Conservation (phyloP, 2,329 filamentous ascomycete species). For the Aspergillus transmontanensis region DNA sequence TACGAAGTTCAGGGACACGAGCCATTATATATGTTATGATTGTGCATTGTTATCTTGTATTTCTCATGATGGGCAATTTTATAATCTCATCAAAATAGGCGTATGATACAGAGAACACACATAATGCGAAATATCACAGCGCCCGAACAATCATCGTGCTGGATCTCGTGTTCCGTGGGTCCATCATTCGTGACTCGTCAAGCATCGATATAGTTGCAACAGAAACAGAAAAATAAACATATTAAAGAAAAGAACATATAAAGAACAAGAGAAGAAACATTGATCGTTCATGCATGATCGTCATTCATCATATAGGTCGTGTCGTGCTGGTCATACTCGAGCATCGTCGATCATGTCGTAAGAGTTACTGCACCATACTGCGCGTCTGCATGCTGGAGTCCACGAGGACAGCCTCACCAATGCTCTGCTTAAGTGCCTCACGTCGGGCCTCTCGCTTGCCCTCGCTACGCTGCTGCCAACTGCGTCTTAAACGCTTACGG, state of each 20-base stretch:
- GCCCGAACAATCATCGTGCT: background rate
- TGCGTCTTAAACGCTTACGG: constrained; percentile 49
- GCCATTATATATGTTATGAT: background rate
- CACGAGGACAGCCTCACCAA: constrained; percentile 35
- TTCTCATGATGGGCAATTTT: background rate
- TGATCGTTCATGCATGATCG: constrained; percentile 3
- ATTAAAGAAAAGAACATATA: constrained; percentile 11
- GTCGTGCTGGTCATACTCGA: background rate
- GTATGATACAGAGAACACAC: constrained; percentile 7
- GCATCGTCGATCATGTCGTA: background rate
- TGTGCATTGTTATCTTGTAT: background rate
- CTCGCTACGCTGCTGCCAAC: constrained; percentile 47
- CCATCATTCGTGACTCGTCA: constrained; percentile 12
- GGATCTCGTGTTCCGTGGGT: constrained; percentile 5
- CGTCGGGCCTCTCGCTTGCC: constrained; percentile 55
- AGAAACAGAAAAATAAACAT: background rate
- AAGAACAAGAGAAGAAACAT: constrained; percentile 13
- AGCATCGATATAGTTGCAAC: constrained; percentile 2
- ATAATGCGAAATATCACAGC: background rate
- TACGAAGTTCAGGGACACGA: background rate
- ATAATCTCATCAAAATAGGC: background rate
- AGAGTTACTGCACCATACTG: constrained; percentile 10
- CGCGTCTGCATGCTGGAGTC: constrained; percentile 22
- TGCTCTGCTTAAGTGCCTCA: constrained; percentile 56
- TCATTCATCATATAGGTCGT: constrained; percentile 16